A percentile compares a stretch with the other conserved stretches of the same genome.
Conservation (phyloP, 1,284 basidiomycete genomes). For the Moniliella sp. region DNA sequence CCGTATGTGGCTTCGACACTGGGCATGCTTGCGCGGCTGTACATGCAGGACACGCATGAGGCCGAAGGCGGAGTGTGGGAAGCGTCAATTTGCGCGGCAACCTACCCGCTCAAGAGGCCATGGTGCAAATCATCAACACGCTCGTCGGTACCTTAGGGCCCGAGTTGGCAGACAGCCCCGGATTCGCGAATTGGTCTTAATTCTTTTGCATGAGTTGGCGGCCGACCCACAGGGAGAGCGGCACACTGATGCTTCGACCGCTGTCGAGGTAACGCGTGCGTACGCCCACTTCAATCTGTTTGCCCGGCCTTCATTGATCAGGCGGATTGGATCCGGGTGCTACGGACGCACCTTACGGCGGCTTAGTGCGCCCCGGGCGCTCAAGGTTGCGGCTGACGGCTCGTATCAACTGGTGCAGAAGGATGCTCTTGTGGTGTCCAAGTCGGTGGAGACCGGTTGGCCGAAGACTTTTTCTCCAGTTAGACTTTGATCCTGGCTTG, state of each 20-base stretch:
- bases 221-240: conserved; percentile 63
- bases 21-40: conserved; percentile 72
- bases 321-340: conserved; percentile 11
- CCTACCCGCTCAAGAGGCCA: conserved; percentile 68
- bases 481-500: conserved; percentile 81
- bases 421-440: conserved; percentile 73
- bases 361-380: conserved; percentile 39
- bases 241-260: conserved; percentile 69
- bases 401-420: conserved; percentile 91
- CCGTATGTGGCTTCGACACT: conserved; percentile 71
- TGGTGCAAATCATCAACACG: conserved; percentile 75
- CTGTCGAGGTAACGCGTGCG: no score
- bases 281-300: conserved; percentile 94
- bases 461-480: conserved; percentile 82
- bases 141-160: conserved; percentile 82
- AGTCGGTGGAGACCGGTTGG: conserved; percentile 78
- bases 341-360: conserved; percentile 15
- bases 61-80: conserved; percentile 64
- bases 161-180: conserved; percentile 67
- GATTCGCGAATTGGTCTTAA: conserved; percentile 59
- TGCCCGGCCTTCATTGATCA: conserved; percentile 47
- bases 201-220: conserved; percentile 65
- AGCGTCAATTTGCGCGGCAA: conserved; percentile 66
- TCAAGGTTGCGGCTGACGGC: conserved; percentile 72
- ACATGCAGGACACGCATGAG: conserved; percentile 76